Evolutionary conservation across 768 basidiomycete species (phyloP).

Genomic region (Leccinellum albellum): DNA sequence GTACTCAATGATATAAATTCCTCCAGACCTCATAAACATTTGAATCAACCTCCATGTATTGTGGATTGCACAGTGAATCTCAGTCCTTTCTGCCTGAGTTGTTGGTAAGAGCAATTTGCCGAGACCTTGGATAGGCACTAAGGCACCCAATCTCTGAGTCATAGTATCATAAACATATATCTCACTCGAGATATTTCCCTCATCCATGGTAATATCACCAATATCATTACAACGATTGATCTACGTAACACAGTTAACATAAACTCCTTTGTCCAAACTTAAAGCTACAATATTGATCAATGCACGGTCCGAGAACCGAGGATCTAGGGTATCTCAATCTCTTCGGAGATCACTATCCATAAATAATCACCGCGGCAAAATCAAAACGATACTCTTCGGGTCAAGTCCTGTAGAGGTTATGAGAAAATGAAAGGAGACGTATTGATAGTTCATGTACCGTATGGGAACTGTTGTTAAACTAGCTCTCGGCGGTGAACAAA

Average conservation of each 20-base stretch:
- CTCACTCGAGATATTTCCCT: too few relatives aligned
- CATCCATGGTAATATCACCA: too few relatives aligned
- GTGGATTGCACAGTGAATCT: too few relatives aligned
- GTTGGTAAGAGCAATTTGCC: too few relatives aligned
- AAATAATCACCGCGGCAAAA: not conserved
- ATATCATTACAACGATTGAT: too few relatives aligned
- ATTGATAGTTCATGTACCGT: constrained; percentile 3
- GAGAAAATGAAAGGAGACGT: not conserved
- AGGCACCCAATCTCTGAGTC: too few relatives aligned
- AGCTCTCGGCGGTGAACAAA: not conserved
- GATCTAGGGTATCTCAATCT: not conserved
- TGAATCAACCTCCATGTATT: too few relatives aligned
- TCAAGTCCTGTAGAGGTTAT: constrained; percentile 12
- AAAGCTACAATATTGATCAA: not conserved
- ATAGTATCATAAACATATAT: too few relatives aligned
- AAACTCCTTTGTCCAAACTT: too few relatives aligned
- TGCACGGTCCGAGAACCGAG: not conserved
- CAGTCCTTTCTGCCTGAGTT: too few relatives aligned
- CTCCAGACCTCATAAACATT: not conserved
- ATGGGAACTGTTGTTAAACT: constrained; percentile 12
- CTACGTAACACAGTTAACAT: too few relatives aligned
- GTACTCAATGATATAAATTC: not conserved
- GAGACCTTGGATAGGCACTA: too few relatives aligned
- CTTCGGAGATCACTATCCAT: not conserved
- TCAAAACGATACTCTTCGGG: constrained; percentile 8